A percentile compares a stretch with the other conserved stretches of the same genome.
Conservation (phyloP, 768 basidiomycete species). For the Lentinula guzmanii region DNA sequence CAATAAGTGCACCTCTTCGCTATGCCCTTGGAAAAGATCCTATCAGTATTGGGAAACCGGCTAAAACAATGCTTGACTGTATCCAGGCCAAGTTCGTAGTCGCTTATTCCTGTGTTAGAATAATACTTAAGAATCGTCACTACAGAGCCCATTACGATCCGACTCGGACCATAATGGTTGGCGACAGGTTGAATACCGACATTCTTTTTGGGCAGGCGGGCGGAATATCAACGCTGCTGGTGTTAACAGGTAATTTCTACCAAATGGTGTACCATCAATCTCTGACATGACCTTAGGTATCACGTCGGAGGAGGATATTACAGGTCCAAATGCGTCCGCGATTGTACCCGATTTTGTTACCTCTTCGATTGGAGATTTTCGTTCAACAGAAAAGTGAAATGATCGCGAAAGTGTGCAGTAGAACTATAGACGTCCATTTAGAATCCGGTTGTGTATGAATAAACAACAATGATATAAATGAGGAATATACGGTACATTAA, state of each 20-base stretch:
- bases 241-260: conserved; percentile 69
- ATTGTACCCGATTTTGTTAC: conserved; percentile 82
- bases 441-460: neutral
- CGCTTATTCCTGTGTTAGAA: neutral
- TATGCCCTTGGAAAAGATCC: conserved; percentile 68
- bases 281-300: conserved; percentile 47
- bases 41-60: conserved; percentile 85
- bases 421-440: neutral
- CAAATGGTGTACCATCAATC: too few species aligned
- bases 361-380: conserved; percentile 74
- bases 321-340: conserved; percentile 48
- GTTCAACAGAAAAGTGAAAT: neutral
- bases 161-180: conserved; percentile 86
- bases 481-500: neutral
- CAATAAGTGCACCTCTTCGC: conserved; percentile 77
- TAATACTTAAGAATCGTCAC: conserved; percentile 6
- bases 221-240: conserved; percentile 82
- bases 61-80: conserved; percentile 86
- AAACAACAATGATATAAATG: neutral
- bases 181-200: conserved; percentile 93
- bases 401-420: neutral
- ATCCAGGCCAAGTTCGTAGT: conserved; percentile 59
- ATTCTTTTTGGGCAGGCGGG: conserved; percentile 89
- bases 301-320: conserved; percentile 66
- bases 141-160: conserved; percentile 80